Percentiles rank a stretch among this genome's conserved stretches.
These are phyloP conservation scores for Yamadazyma atmosphaerica DNA, from an alignment of 1,139 yeast genomes.

Conservation along the genomic window DNA sequence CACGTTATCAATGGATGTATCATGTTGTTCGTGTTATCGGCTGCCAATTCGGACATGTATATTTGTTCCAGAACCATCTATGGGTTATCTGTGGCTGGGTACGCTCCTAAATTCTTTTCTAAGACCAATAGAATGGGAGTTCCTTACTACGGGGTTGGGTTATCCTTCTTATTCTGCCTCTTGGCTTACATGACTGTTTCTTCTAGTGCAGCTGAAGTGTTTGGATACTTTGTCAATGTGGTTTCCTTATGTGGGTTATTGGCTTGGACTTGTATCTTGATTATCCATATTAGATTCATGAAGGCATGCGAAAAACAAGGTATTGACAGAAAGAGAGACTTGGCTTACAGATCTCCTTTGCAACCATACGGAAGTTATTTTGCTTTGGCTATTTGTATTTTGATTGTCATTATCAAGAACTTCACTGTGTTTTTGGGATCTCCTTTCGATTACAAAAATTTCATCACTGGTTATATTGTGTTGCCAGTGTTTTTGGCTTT, in stretches of 20 bases:
- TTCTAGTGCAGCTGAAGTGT: conserved; percentile 54
- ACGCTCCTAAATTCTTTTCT: conserved; percentile 53
- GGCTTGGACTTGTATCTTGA: conserved; percentile 66
- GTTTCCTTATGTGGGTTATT: conserved; percentile 72
- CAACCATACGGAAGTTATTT: conserved; percentile 67
- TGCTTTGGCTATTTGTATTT: conserved; percentile 52
- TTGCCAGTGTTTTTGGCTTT: conserved; percentile 63
- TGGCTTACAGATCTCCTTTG: conserved; percentile 63
- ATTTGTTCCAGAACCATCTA: conserved; percentile 47
- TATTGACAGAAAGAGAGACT: conserved; percentile 29
- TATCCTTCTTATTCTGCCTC: conserved; percentile 47
- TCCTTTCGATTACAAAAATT: conserved; percentile 53
- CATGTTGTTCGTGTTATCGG: conserved; percentile 45
- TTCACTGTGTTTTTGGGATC: conserved; percentile 66
- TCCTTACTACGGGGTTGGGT: conserved; percentile 36
- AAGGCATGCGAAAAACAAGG: conserved; percentile 70
- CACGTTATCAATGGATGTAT: conserved; percentile 49
- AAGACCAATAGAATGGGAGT: conserved; percentile 40
- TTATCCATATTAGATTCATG: conserved; percentile 64
- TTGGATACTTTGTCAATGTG: conserved; percentile 68
- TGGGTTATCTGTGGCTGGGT: conserved; percentile 47
- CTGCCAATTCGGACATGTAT: conserved; percentile 51
- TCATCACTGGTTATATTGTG: conserved; percentile 78
- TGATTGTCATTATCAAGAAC: conserved; percentile 69
- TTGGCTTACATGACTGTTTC: conserved; percentile 65